Conservation (phyloP, 371 early-diverging fungal species). For the Circinella minor region DNA sequence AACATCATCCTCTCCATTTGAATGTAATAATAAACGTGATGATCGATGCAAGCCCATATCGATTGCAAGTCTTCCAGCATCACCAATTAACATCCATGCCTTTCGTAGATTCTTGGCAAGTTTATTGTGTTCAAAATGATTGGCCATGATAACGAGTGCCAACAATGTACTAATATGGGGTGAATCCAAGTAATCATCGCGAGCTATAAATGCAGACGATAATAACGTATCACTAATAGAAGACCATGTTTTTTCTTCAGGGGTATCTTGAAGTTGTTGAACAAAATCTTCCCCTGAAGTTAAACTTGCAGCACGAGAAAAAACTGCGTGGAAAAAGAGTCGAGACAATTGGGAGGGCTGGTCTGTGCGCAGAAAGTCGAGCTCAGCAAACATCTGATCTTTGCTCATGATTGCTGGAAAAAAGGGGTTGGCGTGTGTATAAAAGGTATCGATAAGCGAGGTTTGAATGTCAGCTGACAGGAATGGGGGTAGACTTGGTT, state of each 20-base stretch:
- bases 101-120: constrained; percentile 25
- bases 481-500: constrained; percentile 3
- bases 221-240: neutral
- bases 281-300: constrained; percentile 6
- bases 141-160: constrained; percentile 38
- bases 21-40: constrained; percentile 1
- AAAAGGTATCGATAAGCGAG: constrained; percentile 58
- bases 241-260: neutral
- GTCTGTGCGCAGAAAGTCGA: constrained; percentile 15
- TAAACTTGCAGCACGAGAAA: constrained; percentile 36
- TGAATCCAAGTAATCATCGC: constrained; percentile 32
- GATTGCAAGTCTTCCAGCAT: constrained; percentile 43
- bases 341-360: constrained; percentile 34
- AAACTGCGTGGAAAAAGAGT: constrained; percentile 41
- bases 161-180: constrained; percentile 39
- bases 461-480: constrained; percentile 22
- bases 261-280: neutral
- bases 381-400: constrained; percentile 27
- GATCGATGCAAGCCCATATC: constrained; percentile 51
- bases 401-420: constrained; percentile 55
- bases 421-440: constrained; percentile 54
- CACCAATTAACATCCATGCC: constrained; percentile 46
- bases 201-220: neutral
- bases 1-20: constrained; percentile 5
- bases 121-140: constrained; percentile 41